phyloP scores from a whole-genome alignment of 2,329 filamentous ascomycete species.

The Alternaria sp. region DNA sequence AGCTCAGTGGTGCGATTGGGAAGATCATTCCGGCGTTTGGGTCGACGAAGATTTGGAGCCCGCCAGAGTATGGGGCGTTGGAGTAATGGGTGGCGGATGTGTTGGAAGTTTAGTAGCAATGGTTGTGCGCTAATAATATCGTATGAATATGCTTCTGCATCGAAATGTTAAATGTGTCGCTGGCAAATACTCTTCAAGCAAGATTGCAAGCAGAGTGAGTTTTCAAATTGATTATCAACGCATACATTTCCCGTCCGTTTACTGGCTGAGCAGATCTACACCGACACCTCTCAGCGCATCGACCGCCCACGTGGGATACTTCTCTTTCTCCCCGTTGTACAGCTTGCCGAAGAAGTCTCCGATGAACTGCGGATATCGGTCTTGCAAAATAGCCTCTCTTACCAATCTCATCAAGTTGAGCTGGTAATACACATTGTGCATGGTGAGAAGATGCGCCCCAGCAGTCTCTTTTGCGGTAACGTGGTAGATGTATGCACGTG shows the following conservation, averaged over 20 bases:
- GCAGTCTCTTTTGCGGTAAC: conserved; percentile 94
- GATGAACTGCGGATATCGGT: conserved; percentile 80
- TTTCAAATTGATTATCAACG: not conserved
- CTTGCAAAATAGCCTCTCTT: conserved; percentile 80
- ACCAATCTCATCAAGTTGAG: conserved; percentile 80
- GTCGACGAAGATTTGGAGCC: conserved; percentile 19
- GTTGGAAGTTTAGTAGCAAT: not conserved
- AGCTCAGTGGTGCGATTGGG: conserved; percentile 22
- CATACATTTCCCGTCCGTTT: not conserved
- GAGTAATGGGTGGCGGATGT: not conserved
- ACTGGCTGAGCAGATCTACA: conserved; percentile 58
- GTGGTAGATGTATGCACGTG: conserved; percentile 89
- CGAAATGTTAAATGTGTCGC: not conserved
- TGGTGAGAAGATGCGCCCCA: conserved; percentile 83
- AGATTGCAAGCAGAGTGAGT: not conserved
- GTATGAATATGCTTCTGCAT: not conserved
- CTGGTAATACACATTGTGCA: conserved; percentile 96
- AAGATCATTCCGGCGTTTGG: conserved; percentile 30
- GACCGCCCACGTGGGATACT: conserved; percentile 85
- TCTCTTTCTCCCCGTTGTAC: conserved; percentile 68
- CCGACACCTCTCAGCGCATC: conserved; percentile 80
- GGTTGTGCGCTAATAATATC: not conserved
- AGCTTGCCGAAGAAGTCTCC: conserved; percentile 78
- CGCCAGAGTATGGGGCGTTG: conserved; percentile 35
- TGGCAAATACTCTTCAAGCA: not conserved